Evolutionary conservation across 805 yeast species (phyloP).

Genomic region (Candida xiaguanensis): DNA sequence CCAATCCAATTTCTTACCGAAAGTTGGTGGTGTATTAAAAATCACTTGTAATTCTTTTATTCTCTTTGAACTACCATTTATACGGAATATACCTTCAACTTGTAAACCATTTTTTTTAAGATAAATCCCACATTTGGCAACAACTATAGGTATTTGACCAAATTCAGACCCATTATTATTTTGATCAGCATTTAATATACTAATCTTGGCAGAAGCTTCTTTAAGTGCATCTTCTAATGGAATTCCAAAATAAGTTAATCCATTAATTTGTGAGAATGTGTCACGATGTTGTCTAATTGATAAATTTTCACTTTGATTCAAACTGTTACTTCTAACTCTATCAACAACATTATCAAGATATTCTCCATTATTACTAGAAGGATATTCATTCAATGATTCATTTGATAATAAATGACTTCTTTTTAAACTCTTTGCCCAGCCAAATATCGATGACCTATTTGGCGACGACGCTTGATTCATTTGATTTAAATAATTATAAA

Average conservation of each 20-base stretch:
- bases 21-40: constrained; percentile 84
- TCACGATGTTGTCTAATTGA: constrained; percentile 47
- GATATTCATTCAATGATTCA: constrained; percentile 34
- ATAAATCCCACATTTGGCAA: constrained; percentile 92
- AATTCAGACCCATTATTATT: constrained; percentile 52
- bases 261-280: constrained; percentile 44
- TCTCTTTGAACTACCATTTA: constrained; percentile 87
- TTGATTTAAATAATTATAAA: neutral
- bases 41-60: constrained; percentile 79
- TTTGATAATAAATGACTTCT: constrained; percentile 31
- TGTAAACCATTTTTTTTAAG: constrained; percentile 73
- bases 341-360: constrained; percentile 10
- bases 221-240: constrained; percentile 66
- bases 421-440: constrained; percentile 45
- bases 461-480: constrained; percentile 40
- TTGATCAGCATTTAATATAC: constrained; percentile 49
- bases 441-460: constrained; percentile 36
- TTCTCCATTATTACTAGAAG: constrained; percentile 35
- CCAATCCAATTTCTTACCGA: constrained; percentile 87
- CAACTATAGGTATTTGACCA: constrained; percentile 87
- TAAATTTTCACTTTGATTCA: constrained; percentile 23
- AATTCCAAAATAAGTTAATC: constrained; percentile 66
- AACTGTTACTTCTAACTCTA: constrained; percentile 35
- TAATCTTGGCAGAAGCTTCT: constrained; percentile 74
- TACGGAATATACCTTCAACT: constrained; percentile 88